These are phyloP conservation scores for Umbelopsis sp. DNA, from an alignment of 192 early-diverging fungal species.

Conservation along the genomic window DNA sequence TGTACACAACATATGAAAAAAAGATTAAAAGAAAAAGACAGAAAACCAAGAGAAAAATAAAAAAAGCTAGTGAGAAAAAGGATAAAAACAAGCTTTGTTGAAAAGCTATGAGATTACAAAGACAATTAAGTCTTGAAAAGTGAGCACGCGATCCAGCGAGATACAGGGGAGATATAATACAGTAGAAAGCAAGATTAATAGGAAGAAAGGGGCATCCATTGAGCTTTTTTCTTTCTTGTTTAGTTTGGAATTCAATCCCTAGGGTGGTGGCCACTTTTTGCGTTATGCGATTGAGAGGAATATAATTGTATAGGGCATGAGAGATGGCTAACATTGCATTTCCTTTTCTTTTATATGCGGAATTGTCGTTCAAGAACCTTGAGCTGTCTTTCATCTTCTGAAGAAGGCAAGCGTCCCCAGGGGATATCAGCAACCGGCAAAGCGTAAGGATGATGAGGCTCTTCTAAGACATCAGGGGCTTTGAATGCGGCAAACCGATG, in stretches of 20 bases:
- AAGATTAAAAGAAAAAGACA: not conserved
- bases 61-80: not conserved
- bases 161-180: not conserved
- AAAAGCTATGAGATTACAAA: not conserved
- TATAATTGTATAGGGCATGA: not conserved
- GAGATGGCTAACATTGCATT: not conserved
- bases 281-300: too few species aligned
- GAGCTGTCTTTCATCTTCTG: constrained; percentile 46
- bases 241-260: not conserved
- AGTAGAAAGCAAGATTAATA: constrained; percentile 5
- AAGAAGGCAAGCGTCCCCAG: constrained; percentile 42
- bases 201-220: not conserved
- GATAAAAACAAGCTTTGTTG: not conserved
- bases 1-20: constrained; percentile 18
- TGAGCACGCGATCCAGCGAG: constrained; percentile 1
- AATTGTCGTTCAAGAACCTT: constrained; percentile 35
- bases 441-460: constrained; percentile 6
- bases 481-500: constrained; percentile 13
- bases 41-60: not conserved
- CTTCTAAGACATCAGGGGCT: constrained; percentile 15
- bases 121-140: not conserved
- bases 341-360: constrained; percentile 31
- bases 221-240: not conserved
- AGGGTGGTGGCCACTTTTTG: not conserved
- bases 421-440: constrained; percentile 42